Evolutionary conservation across 2,329 filamentous ascomycete genomes (phyloP).

Genomic region (Lasiodiplodia citricola): DNA sequence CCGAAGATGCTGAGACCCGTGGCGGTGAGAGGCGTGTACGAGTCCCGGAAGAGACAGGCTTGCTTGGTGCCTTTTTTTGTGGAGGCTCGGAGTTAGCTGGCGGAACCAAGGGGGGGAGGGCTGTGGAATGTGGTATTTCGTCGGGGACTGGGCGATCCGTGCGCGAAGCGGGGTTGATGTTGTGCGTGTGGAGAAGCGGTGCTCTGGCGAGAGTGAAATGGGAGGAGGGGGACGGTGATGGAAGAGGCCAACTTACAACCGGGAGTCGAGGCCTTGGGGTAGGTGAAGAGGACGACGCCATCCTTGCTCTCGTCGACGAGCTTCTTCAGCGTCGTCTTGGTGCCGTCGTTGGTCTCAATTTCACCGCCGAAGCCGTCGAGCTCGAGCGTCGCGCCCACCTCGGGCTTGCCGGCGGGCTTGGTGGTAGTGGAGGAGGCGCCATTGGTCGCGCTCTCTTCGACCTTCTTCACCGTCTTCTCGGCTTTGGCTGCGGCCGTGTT

Average conservation of each 20-base stretch:
- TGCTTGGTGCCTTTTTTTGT: slow-evolving; percentile 83
- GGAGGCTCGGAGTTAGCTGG: not conserved
- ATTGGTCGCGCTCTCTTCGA: slow-evolving; percentile 34
- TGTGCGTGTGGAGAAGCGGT: slow-evolving; percentile 1
- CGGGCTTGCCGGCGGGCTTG: slow-evolving; percentile 35
- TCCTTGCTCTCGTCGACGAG: slow-evolving; percentile 82
- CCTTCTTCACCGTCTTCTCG: slow-evolving; percentile 36
- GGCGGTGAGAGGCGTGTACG: slow-evolving; percentile 74
- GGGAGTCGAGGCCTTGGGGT: slow-evolving; percentile 91
- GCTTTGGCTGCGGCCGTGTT: slow-evolving; percentile 32
- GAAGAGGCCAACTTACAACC: slow-evolving; percentile 72
- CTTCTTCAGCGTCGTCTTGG: slow-evolving; percentile 77
- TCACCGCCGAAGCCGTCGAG: slow-evolving; percentile 67
- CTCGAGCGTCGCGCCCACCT: slow-evolving; percentile 58
- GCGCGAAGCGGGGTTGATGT: not conserved
- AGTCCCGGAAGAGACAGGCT: slow-evolving; percentile 90
- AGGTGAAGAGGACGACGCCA: slow-evolving; percentile 92
- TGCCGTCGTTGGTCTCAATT: slow-evolving; percentile 83
- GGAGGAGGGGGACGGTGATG: not conserved
- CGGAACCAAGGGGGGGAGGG: not conserved
- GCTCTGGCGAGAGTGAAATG: slow-evolving; percentile 6
- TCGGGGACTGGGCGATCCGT: not conserved
- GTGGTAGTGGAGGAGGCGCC: slow-evolving; percentile 37
- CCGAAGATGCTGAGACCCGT: slow-evolving; percentile 88
- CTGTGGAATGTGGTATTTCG: not conserved